phyloP scores from a whole-genome alignment of 768 basidiomycete species.

The Pisolithus sp. region DNA sequence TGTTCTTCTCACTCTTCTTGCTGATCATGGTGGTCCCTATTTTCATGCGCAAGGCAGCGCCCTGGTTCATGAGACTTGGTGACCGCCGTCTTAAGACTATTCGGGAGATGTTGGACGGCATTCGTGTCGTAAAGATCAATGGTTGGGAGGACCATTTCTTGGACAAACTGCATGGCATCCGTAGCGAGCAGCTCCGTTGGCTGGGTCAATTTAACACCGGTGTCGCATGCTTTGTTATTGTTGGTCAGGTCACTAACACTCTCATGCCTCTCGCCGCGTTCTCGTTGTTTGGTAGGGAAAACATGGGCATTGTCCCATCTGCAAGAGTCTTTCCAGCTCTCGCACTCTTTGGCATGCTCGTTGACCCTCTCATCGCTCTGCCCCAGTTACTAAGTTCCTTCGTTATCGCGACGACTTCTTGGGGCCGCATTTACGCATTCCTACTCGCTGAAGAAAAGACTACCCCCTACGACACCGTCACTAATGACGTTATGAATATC shows the following conservation, averaged over 20 bases:
- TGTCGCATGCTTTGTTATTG: constrained; percentile 18
- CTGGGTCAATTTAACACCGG: constrained; percentile 20
- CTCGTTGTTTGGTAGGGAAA: constrained; percentile 22
- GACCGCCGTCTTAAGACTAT: constrained; percentile 23
- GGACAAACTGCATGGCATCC: constrained; percentile 17
- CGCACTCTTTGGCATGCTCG: constrained; percentile 27
- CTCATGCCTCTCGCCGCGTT: constrained; percentile 28
- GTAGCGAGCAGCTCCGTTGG: constrained; percentile 19
- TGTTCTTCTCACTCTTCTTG: constrained; percentile 17
- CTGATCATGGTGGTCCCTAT: constrained; percentile 26
- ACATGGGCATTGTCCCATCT: constrained; percentile 16
- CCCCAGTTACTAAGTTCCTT: constrained; percentile 25
- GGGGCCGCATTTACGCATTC: constrained; percentile 24
- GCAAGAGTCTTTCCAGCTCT: constrained; percentile 23
- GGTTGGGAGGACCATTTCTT: constrained; percentile 22
- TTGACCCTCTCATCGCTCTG: constrained; percentile 24
- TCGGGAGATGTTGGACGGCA: constrained; percentile 24
- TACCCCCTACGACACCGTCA: background rate
- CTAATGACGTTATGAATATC: constrained; percentile 4
- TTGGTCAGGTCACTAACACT: constrained; percentile 23
- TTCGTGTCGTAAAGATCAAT: constrained; percentile 24
- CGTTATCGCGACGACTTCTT: constrained; percentile 21
- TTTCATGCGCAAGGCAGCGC: constrained; percentile 27
- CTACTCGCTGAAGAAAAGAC: constrained; percentile 22
- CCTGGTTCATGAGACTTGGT: constrained; percentile 22